phyloP scores from a whole-genome alignment of 1,284 basidiomycete genomes.

The Fomitopsis palustris region DNA sequence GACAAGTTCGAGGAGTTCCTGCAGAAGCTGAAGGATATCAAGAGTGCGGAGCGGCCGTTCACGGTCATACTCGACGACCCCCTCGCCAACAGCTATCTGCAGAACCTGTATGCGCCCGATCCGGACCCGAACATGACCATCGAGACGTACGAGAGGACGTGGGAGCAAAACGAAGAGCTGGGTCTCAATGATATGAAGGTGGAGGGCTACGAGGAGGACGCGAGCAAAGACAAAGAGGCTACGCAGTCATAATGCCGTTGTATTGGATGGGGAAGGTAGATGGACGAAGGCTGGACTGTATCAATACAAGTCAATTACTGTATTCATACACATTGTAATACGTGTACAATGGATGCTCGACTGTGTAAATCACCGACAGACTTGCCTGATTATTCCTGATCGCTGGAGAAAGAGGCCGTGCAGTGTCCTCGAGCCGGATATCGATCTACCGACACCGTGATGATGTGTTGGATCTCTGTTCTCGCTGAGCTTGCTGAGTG shows the following conservation, averaged over 20 bases:
- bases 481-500: no score
- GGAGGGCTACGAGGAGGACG: constrained; percentile 69
- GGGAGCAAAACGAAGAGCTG: constrained; percentile 93
- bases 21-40: constrained; percentile 76
- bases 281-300: background rate
- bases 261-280: background rate
- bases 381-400: no score
- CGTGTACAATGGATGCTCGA: background rate
- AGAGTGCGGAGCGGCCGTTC: constrained; percentile 74
- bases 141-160: constrained; percentile 81
- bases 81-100: constrained; percentile 92
- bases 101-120: constrained; percentile 92
- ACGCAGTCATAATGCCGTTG: background rate
- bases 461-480: no score
- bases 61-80: constrained; percentile 97
- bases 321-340: background rate
- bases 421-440: no score
- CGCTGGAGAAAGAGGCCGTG: no score
- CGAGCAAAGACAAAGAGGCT: constrained; percentile 1
- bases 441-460: no score
- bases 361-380: no score
- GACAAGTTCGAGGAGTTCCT: constrained; percentile 78
- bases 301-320: background rate
- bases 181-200: constrained; percentile 97
- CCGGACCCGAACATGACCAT: constrained; percentile 89